Base-by-base conservation (phyloP, 306 rosid genomes). In the Gastrolobium villosum region DNA sequence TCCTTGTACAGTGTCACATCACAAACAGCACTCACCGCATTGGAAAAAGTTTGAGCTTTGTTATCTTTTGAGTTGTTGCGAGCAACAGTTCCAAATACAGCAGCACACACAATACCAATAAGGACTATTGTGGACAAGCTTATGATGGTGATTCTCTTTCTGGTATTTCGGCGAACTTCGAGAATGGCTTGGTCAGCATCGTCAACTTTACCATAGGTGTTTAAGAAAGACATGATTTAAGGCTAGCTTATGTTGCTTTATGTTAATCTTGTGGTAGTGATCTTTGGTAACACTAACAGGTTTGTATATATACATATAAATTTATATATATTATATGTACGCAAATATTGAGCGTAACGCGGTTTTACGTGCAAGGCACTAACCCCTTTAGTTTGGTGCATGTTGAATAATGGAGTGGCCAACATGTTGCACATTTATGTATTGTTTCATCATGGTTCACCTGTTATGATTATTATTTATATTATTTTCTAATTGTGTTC, bases 1-100 rank as follows among this genome's bases (percentile, higher is more conserved):
- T 79, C 88, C 62, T 75, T 85, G 85, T 88, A 86, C 77, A 91
- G 34, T 4, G 98, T 94, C 52, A 87, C 82, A 2, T 89, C 88
- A 66, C 96, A 94, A 63, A 94, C 71, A 6, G 89, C 92, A 76
- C 82, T 93, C 67, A 91, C 84, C 0, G 91, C 80, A 66, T 76
- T 50, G 0, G 83, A 59, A 59, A 87, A 59, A 36, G 62, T 13
- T 13, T 55, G 5, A 0, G n/a, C 84, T 20, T 48, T 50, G 36
- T 31, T 31, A 3, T 20, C 74, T 4, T 53, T 49, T 4, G 85
- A 75, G 36, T 70, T 39, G 13, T 46, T 48, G 35, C 34, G 50
- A 20, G 83, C 73, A 64, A 52, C 5, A 10, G 86, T 87, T 69
- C 90, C 96, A 3, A 87, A 68, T 0, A 89, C 94, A 2, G 84